Conservation (phyloP, 805 yeast genomes). For the Groenewaldozyma salmanticensis region DNA sequence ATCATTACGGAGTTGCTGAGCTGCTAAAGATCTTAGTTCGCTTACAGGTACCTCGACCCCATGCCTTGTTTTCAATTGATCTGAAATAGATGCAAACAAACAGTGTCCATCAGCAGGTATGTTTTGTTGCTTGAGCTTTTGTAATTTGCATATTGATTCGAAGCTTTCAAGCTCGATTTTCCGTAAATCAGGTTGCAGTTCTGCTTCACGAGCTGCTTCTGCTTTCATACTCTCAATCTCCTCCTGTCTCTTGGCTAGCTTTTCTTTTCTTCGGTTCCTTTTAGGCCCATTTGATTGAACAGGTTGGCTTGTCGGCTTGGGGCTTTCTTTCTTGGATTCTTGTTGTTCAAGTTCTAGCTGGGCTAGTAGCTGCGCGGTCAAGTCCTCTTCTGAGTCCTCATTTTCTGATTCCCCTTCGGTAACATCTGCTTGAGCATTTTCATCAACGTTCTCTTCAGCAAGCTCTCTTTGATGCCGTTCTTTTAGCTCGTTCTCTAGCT, state of each 20-base stretch:
- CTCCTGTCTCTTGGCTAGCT: constrained; percentile 66
- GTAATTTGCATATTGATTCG: constrained; percentile 39
- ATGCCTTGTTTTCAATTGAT: constrained; percentile 58
- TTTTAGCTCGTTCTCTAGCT: constrained; percentile 48
- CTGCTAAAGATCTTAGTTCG: constrained; percentile 56
- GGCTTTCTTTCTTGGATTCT: constrained; percentile 8
- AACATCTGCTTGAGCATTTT: not conserved
- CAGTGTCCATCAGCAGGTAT: constrained; percentile 93
- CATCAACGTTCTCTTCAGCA: constrained; percentile 11
- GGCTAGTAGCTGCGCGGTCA: constrained; percentile 61
- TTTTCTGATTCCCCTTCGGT: constrained; percentile 11
- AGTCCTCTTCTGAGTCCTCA: constrained; percentile 38
- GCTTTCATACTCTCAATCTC: constrained; percentile 50
- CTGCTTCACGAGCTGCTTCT: constrained; percentile 68
- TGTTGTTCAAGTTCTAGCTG: constrained; percentile 37
- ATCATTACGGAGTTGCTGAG: constrained; percentile 52
- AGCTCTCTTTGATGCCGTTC: constrained; percentile 47
- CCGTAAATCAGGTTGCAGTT: constrained; percentile 52
- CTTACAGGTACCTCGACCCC: constrained; percentile 31
- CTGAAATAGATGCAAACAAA: constrained; percentile 74
- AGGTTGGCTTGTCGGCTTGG: constrained; percentile 8
- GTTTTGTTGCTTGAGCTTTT: constrained; percentile 49
- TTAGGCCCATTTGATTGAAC: constrained; percentile 24
- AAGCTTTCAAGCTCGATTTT: constrained; percentile 64
- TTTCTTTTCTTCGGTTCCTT: constrained; percentile 78